Conservation (phyloP, 2,329 filamentous ascomycete species). For the Sphaerostilbella broomeana region DNA sequence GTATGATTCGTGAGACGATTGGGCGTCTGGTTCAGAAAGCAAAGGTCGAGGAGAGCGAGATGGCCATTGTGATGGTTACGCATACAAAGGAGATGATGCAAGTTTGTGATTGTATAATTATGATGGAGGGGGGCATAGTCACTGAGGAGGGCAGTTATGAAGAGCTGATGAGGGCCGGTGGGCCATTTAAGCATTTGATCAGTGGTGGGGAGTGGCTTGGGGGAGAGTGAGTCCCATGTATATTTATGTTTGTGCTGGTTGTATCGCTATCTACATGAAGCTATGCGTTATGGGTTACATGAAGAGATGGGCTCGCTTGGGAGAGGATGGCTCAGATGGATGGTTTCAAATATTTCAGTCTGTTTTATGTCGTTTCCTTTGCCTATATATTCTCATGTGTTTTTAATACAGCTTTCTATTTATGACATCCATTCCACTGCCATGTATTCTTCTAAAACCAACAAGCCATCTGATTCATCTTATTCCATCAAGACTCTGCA, state of each 20-base stretch:
- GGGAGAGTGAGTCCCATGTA: background rate
- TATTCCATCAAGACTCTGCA: too few species aligned
- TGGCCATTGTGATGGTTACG: slow-evolving; percentile 75
- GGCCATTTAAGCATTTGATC: slow-evolving; percentile 44
- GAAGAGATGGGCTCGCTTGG: background rate
- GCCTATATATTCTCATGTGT: too few species aligned
- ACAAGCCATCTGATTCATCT: too few species aligned
- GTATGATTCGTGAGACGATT: slow-evolving; percentile 58
- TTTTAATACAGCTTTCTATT: too few species aligned
- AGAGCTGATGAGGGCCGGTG: slow-evolving; percentile 43
- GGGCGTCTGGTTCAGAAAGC: slow-evolving; percentile 38
- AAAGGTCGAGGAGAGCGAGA: slow-evolving; percentile 25
- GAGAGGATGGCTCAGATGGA: too few species aligned
- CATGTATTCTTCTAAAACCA: too few species aligned
- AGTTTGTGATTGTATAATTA: slow-evolving; percentile 64
- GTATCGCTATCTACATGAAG: too few species aligned
- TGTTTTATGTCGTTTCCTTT: too few species aligned
- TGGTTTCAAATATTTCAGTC: too few species aligned
- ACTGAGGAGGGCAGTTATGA: slow-evolving; percentile 62
- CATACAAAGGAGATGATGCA: slow-evolving; percentile 84
- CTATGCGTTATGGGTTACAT: background rate
- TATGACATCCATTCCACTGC: too few species aligned
- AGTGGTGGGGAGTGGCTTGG: slow-evolving; percentile 22
- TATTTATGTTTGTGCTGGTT: background rate
- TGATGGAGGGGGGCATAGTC: slow-evolving; percentile 61